Conservation (phyloP, 805 yeast species). For the Isabelozyma gotoi region DNA sequence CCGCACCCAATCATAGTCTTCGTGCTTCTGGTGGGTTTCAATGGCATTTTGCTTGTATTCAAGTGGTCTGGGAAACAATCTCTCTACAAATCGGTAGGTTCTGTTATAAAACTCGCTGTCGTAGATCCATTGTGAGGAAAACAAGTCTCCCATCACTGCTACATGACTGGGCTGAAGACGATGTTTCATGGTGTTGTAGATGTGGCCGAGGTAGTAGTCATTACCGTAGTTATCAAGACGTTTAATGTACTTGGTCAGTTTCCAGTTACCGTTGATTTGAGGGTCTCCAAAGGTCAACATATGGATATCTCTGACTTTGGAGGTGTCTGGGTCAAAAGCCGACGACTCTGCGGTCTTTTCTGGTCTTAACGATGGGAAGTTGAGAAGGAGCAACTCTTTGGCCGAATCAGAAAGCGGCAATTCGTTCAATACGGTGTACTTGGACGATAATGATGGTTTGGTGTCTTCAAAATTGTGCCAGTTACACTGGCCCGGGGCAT, state of each 20-base stretch:
- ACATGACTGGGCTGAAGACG: constrained; percentile 75
- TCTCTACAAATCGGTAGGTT: constrained; percentile 68
- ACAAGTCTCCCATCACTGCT: constrained; percentile 88
- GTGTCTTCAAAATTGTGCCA: constrained; percentile 45
- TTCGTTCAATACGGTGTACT: constrained; percentile 3
- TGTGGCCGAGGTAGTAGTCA: constrained; percentile 85
- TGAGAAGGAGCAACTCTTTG: constrained; percentile 14
- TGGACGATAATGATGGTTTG: constrained; percentile 4
- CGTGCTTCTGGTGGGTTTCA: constrained; percentile 48
- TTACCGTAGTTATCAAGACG: constrained; percentile 85
- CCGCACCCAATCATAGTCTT: constrained; percentile 54
- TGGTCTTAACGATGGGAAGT: constrained; percentile 15
- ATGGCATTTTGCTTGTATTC: constrained; percentile 50
- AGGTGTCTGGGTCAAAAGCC: constrained; percentile 9
- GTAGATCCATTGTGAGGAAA: constrained; percentile 92
- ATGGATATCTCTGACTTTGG: constrained; percentile 49
- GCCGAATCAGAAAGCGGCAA: constrained; percentile 9
- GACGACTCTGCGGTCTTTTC: constrained; percentile 5
- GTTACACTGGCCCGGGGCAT: constrained; percentile 50
- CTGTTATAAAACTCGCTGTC: constrained; percentile 84
- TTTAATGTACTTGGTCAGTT: constrained; percentile 65
- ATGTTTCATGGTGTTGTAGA: constrained; percentile 62
- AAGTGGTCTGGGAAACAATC: constrained; percentile 61
- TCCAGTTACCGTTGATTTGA: constrained; percentile 89
- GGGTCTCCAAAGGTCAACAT: constrained; percentile 93